Evolutionary conservation across 2,329 filamentous ascomycete species (phyloP), one percentile per base, ranked within the genome.

Genomic region (Sclerotinia trifoliorum): DNA sequence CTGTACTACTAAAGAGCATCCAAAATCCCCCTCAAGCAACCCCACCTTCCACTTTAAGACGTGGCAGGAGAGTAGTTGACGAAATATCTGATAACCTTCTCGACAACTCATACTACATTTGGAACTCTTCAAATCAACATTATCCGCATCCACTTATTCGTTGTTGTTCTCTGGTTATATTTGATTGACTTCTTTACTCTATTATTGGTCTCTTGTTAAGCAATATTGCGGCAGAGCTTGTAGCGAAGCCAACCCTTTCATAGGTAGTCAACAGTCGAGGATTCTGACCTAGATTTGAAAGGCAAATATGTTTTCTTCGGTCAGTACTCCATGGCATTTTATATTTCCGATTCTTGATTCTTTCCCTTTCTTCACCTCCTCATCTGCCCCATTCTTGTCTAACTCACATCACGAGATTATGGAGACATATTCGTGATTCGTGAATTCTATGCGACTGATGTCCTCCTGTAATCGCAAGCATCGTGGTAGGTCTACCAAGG

Each of bases 241-340:
- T 66, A 68, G 64, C 57, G 65, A 65, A 61, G 48, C 57, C 63
- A 66, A 66, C 65, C 55, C 15, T 44, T 51, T 66, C 17, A 6
- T 29, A 35, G 35, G 35, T 35, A 64, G 55, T 61, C 56, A 66
- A 57, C 65, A 3, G 2, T 49, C 66, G 52, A 66, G 65, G 46
- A 19, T 42, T 46, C 32, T 62, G 24, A 60, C 29, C 67, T 49
- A 68, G 62, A 67, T 54, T 61, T 57, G 64, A 5, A 26, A 26
- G 32, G 29, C 49, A 68, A 68, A 70, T 35, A 71, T 73, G 70
- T 72, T 72, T 64, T 70, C 69, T 62, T 67, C 68, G 63, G 70
- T 73, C 42, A 72, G 72, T 72, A 57, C 44, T 49, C 65, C 55
- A 61, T 66, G 24, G 35, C 44, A 35, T 44, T 54, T 32, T 49